Conservation (phyloP, 805 yeast species). For the Schizosaccharomyces osmophilus region DNA sequence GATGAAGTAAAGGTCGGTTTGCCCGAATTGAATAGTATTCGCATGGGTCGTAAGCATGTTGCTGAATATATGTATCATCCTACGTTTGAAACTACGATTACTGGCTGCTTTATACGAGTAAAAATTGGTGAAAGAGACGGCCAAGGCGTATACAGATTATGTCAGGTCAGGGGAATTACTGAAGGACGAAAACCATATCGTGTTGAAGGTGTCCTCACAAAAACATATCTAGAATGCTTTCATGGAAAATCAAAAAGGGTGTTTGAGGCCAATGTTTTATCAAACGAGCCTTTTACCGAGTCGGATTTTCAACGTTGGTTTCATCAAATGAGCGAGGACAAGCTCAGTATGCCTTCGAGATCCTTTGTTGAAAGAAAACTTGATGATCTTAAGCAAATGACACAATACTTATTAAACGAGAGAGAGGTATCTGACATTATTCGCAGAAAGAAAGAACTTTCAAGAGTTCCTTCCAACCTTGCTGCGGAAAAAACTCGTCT, state of each 20-base stretch:
- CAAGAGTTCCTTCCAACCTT: neutral
- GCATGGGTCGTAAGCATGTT: slow-evolving; percentile 55
- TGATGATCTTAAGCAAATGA: neutral
- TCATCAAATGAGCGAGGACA: slow-evolving; percentile 1
- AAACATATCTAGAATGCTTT: slow-evolving; percentile 43
- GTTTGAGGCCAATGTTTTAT: slow-evolving; percentile 42
- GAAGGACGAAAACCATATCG: slow-evolving; percentile 21
- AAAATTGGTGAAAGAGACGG: slow-evolving; percentile 49
- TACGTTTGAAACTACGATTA: slow-evolving; percentile 42
- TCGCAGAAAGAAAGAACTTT: neutral
- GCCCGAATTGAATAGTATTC: slow-evolving; percentile 43
- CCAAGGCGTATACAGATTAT: slow-evolving; percentile 54
- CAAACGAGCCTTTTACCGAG: slow-evolving; percentile 1
- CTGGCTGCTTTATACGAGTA: slow-evolving; percentile 55
- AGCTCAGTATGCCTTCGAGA: neutral
- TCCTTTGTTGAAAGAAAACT: neutral
- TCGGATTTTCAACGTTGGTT: slow-evolving; percentile 2
- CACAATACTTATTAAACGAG: neutral
- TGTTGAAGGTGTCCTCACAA: slow-evolving; percentile 26
- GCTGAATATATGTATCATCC: slow-evolving; percentile 61
- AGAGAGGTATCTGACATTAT: neutral
- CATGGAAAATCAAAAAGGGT: slow-evolving; percentile 55
- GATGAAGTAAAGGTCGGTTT: slow-evolving; percentile 21
- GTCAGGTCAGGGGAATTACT: slow-evolving; percentile 32
- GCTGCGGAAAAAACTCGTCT: neutral